These are phyloP conservation scores for Talaromyces ruber DNA, from an alignment of 495 filamentous ascomycete genomes.

Conservation along the genomic window DNA sequence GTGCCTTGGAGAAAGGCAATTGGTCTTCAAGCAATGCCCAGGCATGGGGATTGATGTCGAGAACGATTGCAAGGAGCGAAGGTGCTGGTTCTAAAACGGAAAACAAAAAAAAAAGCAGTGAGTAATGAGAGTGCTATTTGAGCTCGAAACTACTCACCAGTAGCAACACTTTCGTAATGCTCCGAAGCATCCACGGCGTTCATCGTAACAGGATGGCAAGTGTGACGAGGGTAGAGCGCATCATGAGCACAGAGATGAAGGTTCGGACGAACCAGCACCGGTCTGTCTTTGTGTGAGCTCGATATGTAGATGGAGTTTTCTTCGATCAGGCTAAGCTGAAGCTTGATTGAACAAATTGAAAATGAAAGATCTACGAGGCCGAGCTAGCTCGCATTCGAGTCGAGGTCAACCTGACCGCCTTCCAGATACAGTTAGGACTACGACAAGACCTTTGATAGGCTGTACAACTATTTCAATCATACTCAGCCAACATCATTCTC, in stretches of 20 bases:
- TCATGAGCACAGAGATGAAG: slow-evolving; percentile 7
- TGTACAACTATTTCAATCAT: background rate
- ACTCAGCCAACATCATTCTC: background rate
- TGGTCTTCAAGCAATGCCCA: slow-evolving; percentile 71
- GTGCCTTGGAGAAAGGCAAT: slow-evolving; percentile 74
- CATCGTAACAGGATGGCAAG: slow-evolving; percentile 43
- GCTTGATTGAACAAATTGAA: background rate
- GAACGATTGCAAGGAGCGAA: slow-evolving; percentile 80
- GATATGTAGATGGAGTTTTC: background rate
- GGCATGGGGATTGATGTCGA: slow-evolving; percentile 94
- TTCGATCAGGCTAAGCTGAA: background rate
- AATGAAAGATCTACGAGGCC: background rate
- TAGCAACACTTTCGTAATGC: slow-evolving; percentile 58
- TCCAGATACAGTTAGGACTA: background rate
- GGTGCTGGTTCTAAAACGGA: slow-evolving; percentile 53
- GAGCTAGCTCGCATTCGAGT: background rate
- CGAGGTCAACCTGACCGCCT: background rate
- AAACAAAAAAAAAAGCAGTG: no score
- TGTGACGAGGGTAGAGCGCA: slow-evolving; percentile 2
- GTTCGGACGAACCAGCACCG: slow-evolving; percentile 8
- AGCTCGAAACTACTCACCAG: slow-evolving; percentile 27
- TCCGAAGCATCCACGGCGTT: slow-evolving; percentile 84
- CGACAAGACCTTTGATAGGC: background rate
- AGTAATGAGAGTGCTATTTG: background rate
- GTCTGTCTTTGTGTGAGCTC: background rate